A percentile compares a stretch with the other conserved stretches of the same genome.
Evolutionary conservation across 306 rosid genomes (phyloP).

Genomic region (Vicia sativa): DNA sequence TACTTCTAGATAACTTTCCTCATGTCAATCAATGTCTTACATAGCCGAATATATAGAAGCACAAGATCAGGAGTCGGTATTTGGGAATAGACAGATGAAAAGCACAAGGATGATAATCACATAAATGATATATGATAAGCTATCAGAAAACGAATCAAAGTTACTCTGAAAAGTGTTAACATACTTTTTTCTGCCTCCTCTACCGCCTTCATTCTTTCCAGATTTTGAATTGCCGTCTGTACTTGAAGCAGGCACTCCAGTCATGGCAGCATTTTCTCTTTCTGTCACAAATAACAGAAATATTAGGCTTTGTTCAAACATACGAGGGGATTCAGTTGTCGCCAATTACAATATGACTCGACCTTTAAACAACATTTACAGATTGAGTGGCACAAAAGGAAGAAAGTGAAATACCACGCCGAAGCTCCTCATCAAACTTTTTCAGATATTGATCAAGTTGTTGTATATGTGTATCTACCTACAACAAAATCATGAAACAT

Average conservation of each 20-base stretch:
- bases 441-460: constrained; percentile 96
- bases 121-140: neutral
- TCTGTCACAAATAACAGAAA: constrained; percentile 52
- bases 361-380: constrained; percentile 12
- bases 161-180: constrained; percentile 19
- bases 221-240: constrained; percentile 57
- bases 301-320: constrained; percentile 6
- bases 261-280: constrained; percentile 57
- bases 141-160: constrained; percentile 27
- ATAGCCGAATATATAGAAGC: constrained; percentile 6
- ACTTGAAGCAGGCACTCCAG: constrained; percentile 63
- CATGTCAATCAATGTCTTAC: constrained; percentile 8
- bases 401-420: constrained; percentile 63
- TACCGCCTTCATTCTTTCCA: constrained; percentile 72
- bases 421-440: constrained; percentile 79
- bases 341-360: constrained; percentile 4
- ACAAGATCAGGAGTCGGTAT: constrained; percentile 6
- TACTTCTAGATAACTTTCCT: constrained; percentile 5
- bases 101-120: constrained; percentile 20
- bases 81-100: constrained; percentile 16
- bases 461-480: constrained; percentile 92
- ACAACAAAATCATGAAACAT: constrained; percentile 43
- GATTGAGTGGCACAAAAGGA: constrained; percentile 13
- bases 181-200: constrained; percentile 90
- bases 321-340: constrained; percentile 6